These are phyloP conservation scores for Ceriops zippeliana DNA, from an alignment of 345 rosid species.

Conservation along the genomic window DNA sequence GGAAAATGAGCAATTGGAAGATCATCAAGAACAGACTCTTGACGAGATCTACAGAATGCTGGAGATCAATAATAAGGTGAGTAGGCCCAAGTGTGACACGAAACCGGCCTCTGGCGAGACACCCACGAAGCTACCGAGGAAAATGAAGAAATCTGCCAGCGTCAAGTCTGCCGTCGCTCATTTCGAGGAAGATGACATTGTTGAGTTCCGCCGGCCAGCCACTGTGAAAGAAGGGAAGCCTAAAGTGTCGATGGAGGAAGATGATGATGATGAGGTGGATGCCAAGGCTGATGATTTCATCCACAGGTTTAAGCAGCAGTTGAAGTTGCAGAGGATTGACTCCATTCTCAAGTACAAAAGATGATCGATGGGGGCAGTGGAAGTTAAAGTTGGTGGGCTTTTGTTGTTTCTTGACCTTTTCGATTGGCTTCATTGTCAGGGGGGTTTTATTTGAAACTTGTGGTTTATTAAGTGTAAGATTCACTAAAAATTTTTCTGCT, in stretches of 20 bases:
- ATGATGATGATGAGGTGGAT: conserved; percentile 55
- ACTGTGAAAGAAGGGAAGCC: conserved; percentile 45
- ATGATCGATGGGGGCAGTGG: conserved; percentile 32
- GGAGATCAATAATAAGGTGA: conserved; percentile 27
- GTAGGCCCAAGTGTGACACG: conserved; percentile 58
- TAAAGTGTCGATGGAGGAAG: conserved; percentile 23
- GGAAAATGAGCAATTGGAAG: conserved; percentile 17
- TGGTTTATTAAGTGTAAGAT: too few species aligned
- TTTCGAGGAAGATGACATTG: conserved; percentile 45
- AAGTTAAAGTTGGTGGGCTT: neutral
- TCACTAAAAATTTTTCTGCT: neutral
- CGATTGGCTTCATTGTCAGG: neutral
- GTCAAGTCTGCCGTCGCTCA: conserved; percentile 53
- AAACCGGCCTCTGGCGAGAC: conserved; percentile 51
- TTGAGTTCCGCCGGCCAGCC: conserved; percentile 56
- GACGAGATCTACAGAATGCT: conserved; percentile 57
- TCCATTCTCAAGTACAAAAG: conserved; percentile 61
- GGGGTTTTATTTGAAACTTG: too few species aligned
- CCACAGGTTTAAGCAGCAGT: conserved; percentile 61
- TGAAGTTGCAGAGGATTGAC: conserved; percentile 68
- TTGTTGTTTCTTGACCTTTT: neutral
- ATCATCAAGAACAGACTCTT: conserved; percentile 35
- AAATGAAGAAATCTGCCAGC: conserved; percentile 86
- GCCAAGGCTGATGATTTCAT: conserved; percentile 81
- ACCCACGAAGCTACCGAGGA: conserved; percentile 53